Evolutionary conservation across 805 yeast species (phyloP).

Genomic region (Sugiyamaella chiloensis): DNA sequence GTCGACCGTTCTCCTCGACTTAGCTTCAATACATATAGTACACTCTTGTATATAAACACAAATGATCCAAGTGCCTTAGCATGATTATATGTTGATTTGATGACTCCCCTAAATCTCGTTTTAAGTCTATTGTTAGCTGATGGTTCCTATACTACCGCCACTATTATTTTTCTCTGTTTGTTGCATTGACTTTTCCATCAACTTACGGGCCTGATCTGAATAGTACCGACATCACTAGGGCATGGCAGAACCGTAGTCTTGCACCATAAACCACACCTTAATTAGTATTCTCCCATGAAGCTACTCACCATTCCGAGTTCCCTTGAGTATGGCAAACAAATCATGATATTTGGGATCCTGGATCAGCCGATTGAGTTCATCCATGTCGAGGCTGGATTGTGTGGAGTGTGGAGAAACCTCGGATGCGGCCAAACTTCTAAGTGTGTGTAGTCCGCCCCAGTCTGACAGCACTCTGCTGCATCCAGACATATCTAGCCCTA

Average conservation of each 20-base stretch:
- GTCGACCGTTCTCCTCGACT: slow-evolving; percentile 17
- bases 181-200: neutral
- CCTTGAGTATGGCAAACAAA: slow-evolving; percentile 38
- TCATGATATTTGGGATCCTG: slow-evolving; percentile 37
- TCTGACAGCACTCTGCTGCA: no score
- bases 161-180: slow-evolving; percentile 1
- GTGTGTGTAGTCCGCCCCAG: no score
- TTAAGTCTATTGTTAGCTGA: slow-evolving; percentile 24
- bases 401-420: slow-evolving; percentile 2
- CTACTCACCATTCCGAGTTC: slow-evolving; percentile 38
- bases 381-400: slow-evolving; percentile 1
- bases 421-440: slow-evolving; percentile 4
- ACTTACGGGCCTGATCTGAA: slow-evolving; percentile 50
- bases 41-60: slow-evolving; percentile 51
- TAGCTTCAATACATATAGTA: slow-evolving; percentile 28
- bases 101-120: slow-evolving; percentile 45
- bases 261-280: slow-evolving; percentile 59
- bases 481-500: no score
- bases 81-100: slow-evolving; percentile 53
- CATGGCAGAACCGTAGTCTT: slow-evolving; percentile 59
- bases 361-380: slow-evolving; percentile 26
- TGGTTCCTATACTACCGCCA: neutral
- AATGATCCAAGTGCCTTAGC: slow-evolving; percentile 54
- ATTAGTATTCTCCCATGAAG: slow-evolving; percentile 29
- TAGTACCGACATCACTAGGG: slow-evolving; percentile 56